Base-by-base conservation (phyloP, 176 grass and related monocot genomes). In the Thinopyrum elongatum region DNA sequence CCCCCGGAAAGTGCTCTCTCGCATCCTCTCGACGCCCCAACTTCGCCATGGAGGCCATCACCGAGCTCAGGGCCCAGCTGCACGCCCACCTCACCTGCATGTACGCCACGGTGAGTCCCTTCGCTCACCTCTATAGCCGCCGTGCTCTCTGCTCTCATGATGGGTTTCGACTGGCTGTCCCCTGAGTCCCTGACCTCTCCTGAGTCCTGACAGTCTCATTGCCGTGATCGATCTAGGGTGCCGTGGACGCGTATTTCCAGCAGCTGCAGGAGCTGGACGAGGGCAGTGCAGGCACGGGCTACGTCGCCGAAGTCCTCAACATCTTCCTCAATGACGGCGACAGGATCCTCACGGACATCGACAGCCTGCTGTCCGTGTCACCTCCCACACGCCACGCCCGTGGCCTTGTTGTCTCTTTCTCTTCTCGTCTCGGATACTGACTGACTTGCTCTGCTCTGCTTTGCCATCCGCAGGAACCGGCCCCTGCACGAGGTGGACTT, bases 201-300 rank as follows among this genome's bases (percentile, higher is more conserved):
- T 41, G 9, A 39, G 2, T 41, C 39, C 70, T 74, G 22, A 74
- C 70, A 36, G 19, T 81, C 2, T 1, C 21, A 39, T 14, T 71
- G 11, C 7, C 34, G 67, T 34, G 8, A 19, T 57, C 29, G 65
- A 79, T 85, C 57, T 65, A 97, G 95, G 92, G 90, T 38, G 76
- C 84, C 34, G 63, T 97, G 82, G 95, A 94, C 78, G 83, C 93
- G 8, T 87, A 97, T 90, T 97, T 97, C 84, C 84, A 91, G 89
- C 79, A 93, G 82, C 86, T 97, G 65, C 95, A 91, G 89, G 84
- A 91, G 21, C 90, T 95, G 87, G 95, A 93, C 13, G 90, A 93
- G 60, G 92, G 78, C n/a, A 51, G 47, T 51, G 70, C 84, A 75
- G 87, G 81, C 10, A 84, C 95, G 53, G 89, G 90, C 13, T 93